phyloP scores from a whole-genome alignment of 176 grass and related monocot genomes.

The Oryza officinalis region DNA sequence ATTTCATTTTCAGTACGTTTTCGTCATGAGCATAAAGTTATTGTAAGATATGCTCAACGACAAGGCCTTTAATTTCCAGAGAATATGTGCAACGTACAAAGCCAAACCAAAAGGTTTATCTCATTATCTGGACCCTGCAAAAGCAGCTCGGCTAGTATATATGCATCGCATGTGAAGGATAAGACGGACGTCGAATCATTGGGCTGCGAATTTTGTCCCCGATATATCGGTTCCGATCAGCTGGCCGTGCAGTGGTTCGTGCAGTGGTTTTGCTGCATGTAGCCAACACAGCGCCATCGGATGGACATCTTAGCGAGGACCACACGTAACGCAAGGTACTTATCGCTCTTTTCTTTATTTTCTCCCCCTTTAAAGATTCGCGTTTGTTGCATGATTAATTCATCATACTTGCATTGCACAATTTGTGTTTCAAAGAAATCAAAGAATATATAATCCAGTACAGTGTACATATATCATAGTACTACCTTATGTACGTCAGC shows the following conservation, averaged over 20 bases:
- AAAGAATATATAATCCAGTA: background rate
- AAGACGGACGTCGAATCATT: constrained; percentile 37
- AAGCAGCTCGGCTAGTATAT: background rate
- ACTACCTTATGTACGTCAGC: background rate
- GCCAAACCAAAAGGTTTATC: background rate
- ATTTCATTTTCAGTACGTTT: background rate
- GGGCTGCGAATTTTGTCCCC: background rate
- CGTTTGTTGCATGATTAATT: background rate
- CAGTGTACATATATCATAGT: background rate
- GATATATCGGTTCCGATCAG: background rate
- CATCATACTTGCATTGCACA: background rate
- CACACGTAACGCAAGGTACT: constrained; percentile 20
- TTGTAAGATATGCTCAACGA: constrained; percentile 13
- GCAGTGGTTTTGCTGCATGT: constrained; percentile 25
- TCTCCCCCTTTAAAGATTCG: background rate
- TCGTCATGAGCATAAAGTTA: constrained; percentile 8
- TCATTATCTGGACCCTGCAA: constrained; percentile 21
- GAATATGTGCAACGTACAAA: background rate
- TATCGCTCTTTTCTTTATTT: background rate
- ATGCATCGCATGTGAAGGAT: constrained; percentile 37
- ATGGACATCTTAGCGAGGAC: constrained; percentile 4
- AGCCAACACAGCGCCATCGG: constrained; percentile 40
- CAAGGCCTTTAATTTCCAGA: background rate
- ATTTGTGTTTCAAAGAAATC: background rate
- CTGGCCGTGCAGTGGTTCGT: no score